Conservation (phyloP, 139 green algal genomes). For the Microglena sp. region DNA sequence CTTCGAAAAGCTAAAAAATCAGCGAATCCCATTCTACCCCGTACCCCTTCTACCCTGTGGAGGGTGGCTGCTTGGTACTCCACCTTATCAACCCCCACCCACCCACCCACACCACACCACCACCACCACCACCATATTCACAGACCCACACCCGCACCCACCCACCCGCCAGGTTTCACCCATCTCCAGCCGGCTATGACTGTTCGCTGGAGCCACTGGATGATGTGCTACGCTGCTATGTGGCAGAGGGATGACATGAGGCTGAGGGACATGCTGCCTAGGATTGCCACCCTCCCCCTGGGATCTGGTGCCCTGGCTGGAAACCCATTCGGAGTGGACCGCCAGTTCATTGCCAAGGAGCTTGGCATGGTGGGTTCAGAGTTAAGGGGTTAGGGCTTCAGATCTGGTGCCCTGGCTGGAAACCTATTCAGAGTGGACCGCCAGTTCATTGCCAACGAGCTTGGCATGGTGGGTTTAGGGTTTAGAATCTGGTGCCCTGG, state of each 20-base stretch:
- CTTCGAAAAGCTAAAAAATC: too few relatives aligned
- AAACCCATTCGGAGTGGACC: conserved; percentile 89
- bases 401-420: conserved; percentile 79
- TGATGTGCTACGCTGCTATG: conserved; percentile 82
- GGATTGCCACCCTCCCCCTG: conserved; percentile 83
- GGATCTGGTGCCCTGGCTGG: conserved; percentile 80
- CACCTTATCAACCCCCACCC: too few relatives aligned
- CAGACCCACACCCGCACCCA: too few relatives aligned
- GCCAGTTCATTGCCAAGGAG: conserved; percentile 51
- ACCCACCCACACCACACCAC: too few relatives aligned
- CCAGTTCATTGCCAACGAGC: conserved; percentile 55
- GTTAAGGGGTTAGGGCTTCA: not conserved
- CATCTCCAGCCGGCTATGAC: conserved; percentile 94
- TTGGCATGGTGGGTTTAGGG: conserved; percentile 68
- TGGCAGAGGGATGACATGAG: conserved; percentile 92
- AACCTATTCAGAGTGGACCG: conserved; percentile 94
- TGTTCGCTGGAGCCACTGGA: conserved; percentile 90
- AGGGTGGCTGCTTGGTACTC: too few relatives aligned
- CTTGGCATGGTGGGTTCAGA: conserved; percentile 43
- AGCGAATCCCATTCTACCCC: too few relatives aligned
- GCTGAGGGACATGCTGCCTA: conserved; percentile 73
- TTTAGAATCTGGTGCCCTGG: too few relatives aligned
- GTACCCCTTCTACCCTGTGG: too few relatives aligned
- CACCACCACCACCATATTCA: too few relatives aligned
- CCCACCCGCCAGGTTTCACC: conserved; percentile 89